Conservation (phyloP, 805 yeast species). For the Myxozyma neotropica region DNA sequence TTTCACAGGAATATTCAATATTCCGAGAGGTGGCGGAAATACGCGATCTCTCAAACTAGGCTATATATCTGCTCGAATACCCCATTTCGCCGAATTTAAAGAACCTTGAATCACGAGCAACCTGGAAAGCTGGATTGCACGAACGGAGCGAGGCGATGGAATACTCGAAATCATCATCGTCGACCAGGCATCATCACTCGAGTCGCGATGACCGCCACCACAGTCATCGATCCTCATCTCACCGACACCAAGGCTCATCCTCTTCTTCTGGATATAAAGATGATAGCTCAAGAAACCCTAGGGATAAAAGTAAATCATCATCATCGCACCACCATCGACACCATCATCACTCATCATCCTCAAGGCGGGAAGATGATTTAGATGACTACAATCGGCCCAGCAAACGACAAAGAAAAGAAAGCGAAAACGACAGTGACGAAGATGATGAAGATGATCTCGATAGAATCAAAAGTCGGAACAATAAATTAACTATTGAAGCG, state of each 20-base stretch:
- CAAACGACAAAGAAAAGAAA: neutral
- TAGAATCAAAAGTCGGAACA: neutral
- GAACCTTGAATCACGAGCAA: no score
- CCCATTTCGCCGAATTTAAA: no score
- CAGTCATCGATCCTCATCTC: conserved; percentile 2
- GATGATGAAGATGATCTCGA: conserved; percentile 8
- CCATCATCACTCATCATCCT: neutral
- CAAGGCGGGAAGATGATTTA: neutral
- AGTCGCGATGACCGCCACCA: neutral
- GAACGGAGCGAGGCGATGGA: neutral
- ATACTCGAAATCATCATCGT: neutral
- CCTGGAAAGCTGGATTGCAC: no score
- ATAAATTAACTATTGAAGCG: neutral
- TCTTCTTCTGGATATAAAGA: neutral
- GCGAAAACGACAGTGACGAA: neutral
- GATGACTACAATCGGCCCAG: neutral
- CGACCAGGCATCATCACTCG: neutral
- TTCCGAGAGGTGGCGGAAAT: no score
- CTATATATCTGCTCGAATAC: neutral
- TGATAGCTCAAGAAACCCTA: neutral
- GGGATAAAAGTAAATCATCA: neutral
- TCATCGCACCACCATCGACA: neutral
- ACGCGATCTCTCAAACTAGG: no score
- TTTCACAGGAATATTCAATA: no score
- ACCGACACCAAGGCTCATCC: neutral